Percentiles rank a stretch among this genome's conserved stretches.
Evolutionary conservation across 805 yeast genomes (phyloP).

Genomic region (Ogataea minuta): DNA sequence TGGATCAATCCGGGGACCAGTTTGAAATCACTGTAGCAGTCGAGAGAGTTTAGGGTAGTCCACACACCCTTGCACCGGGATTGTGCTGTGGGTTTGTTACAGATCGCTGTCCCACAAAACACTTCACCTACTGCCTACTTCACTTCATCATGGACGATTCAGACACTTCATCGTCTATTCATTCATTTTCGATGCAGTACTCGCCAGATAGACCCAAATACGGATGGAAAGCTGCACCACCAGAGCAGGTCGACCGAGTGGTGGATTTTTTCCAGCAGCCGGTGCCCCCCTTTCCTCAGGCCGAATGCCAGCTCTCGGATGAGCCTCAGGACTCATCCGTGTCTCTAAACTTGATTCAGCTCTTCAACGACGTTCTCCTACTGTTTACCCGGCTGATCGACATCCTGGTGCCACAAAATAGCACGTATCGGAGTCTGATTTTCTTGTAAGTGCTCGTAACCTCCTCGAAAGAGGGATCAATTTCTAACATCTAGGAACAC

Average conservation of each 20-base stretch:
- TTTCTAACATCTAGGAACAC: slow-evolving; percentile 16
- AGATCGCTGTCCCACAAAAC: slow-evolving; percentile 1
- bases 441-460: slow-evolving; percentile 25
- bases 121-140: background rate
- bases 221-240: slow-evolving; percentile 2
- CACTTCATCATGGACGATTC: slow-evolving; percentile 8
- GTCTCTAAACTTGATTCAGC: slow-evolving; percentile 16
- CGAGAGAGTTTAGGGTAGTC: slow-evolving; percentile 15
- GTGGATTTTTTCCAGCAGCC: slow-evolving; percentile 20
- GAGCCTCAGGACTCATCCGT: slow-evolving; percentile 3
- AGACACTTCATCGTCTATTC: slow-evolving; percentile 8
- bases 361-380: slow-evolving; percentile 19
- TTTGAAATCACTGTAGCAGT: slow-evolving; percentile 47
- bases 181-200: slow-evolving; percentile 2
- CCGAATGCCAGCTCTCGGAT: background rate
- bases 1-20: slow-evolving; percentile 30
- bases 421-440: slow-evolving; percentile 23
- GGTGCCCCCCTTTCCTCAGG: slow-evolving; percentile 8
- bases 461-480: slow-evolving; percentile 9
- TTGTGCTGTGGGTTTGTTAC: too few species aligned
- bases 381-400: slow-evolving; percentile 21
- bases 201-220: slow-evolving; percentile 1
- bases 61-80: background rate
- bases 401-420: slow-evolving; percentile 22
- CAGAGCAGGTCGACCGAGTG: slow-evolving; percentile 13